Percentiles rank a stretch among this genome's conserved stretches.
Conservation (phyloP, 345 rosid species). For the Lumnitzera racemosa region DNA sequence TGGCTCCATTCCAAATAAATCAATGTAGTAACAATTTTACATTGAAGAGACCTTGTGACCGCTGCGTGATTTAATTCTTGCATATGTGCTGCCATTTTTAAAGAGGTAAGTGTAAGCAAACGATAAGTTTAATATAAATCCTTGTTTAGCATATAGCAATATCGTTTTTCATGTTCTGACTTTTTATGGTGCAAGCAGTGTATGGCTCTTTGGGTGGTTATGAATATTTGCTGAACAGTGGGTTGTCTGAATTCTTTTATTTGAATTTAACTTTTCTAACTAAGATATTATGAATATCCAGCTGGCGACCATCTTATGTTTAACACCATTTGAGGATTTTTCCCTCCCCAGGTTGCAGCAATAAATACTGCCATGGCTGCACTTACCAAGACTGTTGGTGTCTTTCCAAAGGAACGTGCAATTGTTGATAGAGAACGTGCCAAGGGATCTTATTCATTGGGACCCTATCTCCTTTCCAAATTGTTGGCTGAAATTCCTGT, state of each 20-base stretch:
- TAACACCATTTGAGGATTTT: background rate
- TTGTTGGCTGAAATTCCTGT: constrained; percentile 89
- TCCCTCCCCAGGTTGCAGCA: constrained; percentile 69
- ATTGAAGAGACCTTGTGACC: too few relatives aligned
- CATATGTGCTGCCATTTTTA: too few relatives aligned
- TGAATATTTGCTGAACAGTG: too few relatives aligned
- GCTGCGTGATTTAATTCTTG: too few relatives aligned
- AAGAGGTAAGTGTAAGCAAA: too few relatives aligned
- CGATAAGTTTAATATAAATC: too few relatives aligned
- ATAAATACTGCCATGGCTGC: constrained; percentile 99
- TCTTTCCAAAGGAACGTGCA: constrained; percentile 94
- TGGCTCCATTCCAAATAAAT: too few relatives aligned
- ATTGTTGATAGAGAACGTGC: constrained; percentile 91
- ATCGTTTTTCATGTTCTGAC: too few relatives aligned
- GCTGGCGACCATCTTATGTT: background rate
- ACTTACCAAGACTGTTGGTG: constrained; percentile 93
- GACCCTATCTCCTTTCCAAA: constrained; percentile 92
- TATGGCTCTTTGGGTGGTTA: too few relatives aligned
- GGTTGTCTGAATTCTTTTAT: background rate
- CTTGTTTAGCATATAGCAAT: too few relatives aligned
- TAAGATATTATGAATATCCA: background rate
- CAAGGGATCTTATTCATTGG: constrained; percentile 79
- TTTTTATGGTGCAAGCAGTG: too few relatives aligned
- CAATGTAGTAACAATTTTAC: too few relatives aligned
- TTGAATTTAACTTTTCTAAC: background rate